phyloP scores from a whole-genome alignment of 1,139 yeast species.

The Kluyveromyces sp. region DNA sequence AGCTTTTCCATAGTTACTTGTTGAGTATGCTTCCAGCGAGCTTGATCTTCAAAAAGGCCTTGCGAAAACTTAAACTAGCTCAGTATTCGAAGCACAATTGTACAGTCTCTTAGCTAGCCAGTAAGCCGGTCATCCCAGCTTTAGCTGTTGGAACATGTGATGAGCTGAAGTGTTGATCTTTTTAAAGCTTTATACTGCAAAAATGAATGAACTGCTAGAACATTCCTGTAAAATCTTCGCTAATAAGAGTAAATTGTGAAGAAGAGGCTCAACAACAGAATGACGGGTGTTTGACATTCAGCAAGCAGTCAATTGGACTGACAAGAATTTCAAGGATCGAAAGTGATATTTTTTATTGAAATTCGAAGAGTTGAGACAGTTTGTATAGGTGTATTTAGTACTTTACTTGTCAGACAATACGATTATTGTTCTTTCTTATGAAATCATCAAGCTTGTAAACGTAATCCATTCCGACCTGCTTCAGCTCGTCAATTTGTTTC shows the following conservation, averaged over 20 bases:
- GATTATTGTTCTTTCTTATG: constrained; percentile 22
- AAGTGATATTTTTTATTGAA: no score
- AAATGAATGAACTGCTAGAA: neutral
- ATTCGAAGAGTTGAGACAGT: neutral
- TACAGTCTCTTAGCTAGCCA: no score
- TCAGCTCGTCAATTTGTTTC: constrained; percentile 57
- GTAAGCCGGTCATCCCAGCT: no score
- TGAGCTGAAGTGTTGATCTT: neutral
- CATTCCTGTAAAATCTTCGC: neutral
- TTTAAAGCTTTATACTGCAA: neutral
- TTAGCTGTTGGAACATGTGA: neutral
- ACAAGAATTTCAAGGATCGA: no score
- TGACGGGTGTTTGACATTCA: no score
- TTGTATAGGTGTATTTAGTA: neutral
- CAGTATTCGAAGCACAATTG: no score
- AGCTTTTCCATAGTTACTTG: constrained; percentile 65
- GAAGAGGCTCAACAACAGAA: no score
- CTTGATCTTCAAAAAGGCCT: no score
- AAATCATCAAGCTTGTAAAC: constrained; percentile 36
- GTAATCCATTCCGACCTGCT: constrained; percentile 64
- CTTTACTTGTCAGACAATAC: constrained; percentile 12
- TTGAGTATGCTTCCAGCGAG: neutral
- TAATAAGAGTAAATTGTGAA: no score
- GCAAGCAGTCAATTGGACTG: no score
- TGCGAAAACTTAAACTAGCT: no score